Evolutionary conservation across 1,284 basidiomycete species (phyloP), one percentile per base, ranked within the genome.

Genomic region (Heliocybe sulcata): DNA sequence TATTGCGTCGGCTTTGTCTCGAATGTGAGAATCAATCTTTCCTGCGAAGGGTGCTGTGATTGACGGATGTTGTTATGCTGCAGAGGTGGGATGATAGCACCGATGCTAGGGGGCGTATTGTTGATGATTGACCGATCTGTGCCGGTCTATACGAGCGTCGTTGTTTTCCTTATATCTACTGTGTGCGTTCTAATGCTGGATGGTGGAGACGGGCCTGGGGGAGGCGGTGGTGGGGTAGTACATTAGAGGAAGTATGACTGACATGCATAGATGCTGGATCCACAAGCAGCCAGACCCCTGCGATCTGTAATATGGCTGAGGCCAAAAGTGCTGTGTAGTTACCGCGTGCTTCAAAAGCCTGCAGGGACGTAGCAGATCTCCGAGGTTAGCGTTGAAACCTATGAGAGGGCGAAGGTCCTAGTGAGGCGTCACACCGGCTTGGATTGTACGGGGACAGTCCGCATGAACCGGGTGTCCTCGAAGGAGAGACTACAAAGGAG

Each of bases 1-100:
- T 0, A 91, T 92, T 53, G 93, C 94, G 0, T 93, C 92, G 1
- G 93, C 93, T 2, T 70, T 96, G 0, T 94, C 90, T 20, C 78
- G 94, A 67, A 83, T 96, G 85, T 93, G 65, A 60, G 86, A 35
- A 48, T 35, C 45, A 26, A 12, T 38, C 11, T 19, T 3, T 23
- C 20, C 3, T 53, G 42, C 22, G 14, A 14, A 19, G 29, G 3
- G 6, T 11, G 47, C 8, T 4, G 8, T 11, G 14, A 22, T 11
- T 54, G 14, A 45, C n/a, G n/a, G n/a, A 20, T 48, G n/a, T 23
- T 26, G 27, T 29, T 16, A 29, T 33, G 38, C 42, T 54, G 26
- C 65, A 94, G 92, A 66, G 88, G 93, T 2, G 94, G 94, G 1
- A 94, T 98, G 80, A 82, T 92, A 33, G 92, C 93, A 0, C 94